A percentile compares a stretch with the other conserved stretches of the same genome.
Conservation (phyloP, 768 basidiomycete species). For the Cystofilobasidium ferigula region DNA sequence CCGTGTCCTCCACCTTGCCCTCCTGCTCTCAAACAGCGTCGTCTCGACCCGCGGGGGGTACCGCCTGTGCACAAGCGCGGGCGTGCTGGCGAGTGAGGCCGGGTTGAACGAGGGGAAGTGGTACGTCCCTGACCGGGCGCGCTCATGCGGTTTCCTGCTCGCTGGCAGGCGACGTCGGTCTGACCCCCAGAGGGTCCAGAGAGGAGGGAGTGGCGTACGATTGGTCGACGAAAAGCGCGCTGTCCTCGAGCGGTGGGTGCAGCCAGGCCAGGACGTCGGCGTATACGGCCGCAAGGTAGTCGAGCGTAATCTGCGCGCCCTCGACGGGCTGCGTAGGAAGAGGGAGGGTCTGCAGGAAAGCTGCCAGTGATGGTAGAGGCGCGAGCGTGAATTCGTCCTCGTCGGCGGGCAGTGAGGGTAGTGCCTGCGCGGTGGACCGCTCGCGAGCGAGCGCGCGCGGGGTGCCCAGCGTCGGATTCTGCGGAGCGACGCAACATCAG, state of each 20-base stretch:
- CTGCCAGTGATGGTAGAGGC: not conserved
- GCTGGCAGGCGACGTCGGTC: too few relatives aligned
- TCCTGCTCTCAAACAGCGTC: not conserved
- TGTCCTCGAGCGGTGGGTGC: not conserved
- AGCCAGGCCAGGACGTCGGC: not conserved
- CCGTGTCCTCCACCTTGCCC: not conserved
- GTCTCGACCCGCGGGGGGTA: not conserved
- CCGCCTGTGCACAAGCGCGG: not conserved
- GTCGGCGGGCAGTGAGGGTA: too few relatives aligned
- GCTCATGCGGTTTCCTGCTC: not conserved
- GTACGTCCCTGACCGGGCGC: not conserved
- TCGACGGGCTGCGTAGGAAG: slow-evolving; percentile 9
- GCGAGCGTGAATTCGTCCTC: too few relatives aligned
- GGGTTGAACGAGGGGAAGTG: slow-evolving; percentile 1
- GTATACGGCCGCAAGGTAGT: not conserved
- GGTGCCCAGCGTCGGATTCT: not conserved
- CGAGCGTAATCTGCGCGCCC: not conserved
- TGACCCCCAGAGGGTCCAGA: not conserved
- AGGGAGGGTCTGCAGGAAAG: not conserved
- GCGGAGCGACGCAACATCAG: not conserved
- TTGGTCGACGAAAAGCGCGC: not conserved
- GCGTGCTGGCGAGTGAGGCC: not conserved
- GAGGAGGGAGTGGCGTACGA: not conserved
- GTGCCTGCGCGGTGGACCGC: not conserved
- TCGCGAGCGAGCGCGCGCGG: not conserved